Evolutionary conservation across 768 basidiomycete genomes (phyloP).

Genomic region (Royoungia palumana): DNA sequence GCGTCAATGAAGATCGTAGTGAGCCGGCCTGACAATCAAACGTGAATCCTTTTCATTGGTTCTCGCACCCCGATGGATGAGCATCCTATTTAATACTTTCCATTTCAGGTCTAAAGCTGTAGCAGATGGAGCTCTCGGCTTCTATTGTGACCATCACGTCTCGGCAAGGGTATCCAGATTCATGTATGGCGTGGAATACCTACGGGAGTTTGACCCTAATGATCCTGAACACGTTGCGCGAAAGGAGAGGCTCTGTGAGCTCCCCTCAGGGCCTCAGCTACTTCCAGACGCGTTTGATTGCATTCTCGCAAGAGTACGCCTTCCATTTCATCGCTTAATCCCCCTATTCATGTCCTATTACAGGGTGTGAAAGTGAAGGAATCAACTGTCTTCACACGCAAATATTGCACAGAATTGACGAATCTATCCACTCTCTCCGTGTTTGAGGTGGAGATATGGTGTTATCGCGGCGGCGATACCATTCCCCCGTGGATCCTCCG

Average conservation of each 20-base stretch:
- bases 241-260: constrained; percentile 63
- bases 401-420: constrained; percentile 80
- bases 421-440: constrained; percentile 71
- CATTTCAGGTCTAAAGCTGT: constrained; percentile 74
- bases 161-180: constrained; percentile 76
- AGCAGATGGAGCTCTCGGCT: constrained; percentile 79
- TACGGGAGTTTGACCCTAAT: constrained; percentile 60
- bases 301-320: constrained; percentile 62
- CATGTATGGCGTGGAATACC: constrained; percentile 80
- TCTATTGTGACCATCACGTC: constrained; percentile 83
- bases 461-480: constrained; percentile 69
- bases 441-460: constrained; percentile 85
- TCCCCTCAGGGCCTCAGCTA: constrained; percentile 75
- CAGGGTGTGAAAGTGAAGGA: constrained; percentile 76
- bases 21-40: constrained; percentile 76
- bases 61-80: background rate
- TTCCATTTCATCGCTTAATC: background rate
- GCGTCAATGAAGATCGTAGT: constrained; percentile 53
- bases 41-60: constrained; percentile 41
- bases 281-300: constrained; percentile 82
- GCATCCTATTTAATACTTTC: constrained; percentile 3
- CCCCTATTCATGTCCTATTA: constrained; percentile 7
- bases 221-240: constrained; percentile 67
- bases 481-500: constrained; percentile 75
- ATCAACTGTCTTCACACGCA: constrained; percentile 75